Conservation (phyloP, 2,329 filamentous ascomycete genomes). For the Verticillium tricorpus region DNA sequence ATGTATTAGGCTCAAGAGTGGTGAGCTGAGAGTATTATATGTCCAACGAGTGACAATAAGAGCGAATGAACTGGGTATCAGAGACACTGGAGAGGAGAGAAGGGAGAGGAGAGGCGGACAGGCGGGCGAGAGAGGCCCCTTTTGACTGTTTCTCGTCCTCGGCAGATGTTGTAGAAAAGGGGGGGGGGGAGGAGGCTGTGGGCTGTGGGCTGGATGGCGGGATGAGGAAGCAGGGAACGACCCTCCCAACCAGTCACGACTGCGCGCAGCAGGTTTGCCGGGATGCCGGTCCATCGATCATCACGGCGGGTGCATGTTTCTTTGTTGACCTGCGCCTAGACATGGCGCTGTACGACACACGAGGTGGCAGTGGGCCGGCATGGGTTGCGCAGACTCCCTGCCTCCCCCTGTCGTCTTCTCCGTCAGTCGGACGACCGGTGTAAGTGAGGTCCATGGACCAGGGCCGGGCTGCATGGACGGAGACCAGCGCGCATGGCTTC, state of each 20-base stretch:
- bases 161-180: background rate
- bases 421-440: background rate
- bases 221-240: background rate
- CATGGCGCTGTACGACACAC: background rate
- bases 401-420: too few relatives aligned
- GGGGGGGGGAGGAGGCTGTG: background rate
- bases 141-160: slow-evolving; percentile 8
- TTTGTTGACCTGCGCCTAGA: background rate
- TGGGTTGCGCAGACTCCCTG: too few relatives aligned
- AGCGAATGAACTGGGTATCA: slow-evolving; percentile 16
- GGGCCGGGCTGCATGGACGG: background rate
- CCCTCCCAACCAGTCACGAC: background rate
- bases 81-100: slow-evolving; percentile 14
- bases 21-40: slow-evolving; percentile 3
- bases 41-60: slow-evolving; percentile 11
- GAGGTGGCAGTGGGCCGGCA: background rate
- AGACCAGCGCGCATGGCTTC: background rate
- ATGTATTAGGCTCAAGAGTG: background rate
- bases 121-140: slow-evolving; percentile 5
- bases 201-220: background rate
- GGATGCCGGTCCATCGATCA: background rate
- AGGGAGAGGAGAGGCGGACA: background rate
- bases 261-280: background rate
- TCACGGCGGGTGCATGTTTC: background rate
- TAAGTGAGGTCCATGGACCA: background rate